Evolutionary conservation across 495 filamentous ascomycete species (phyloP).

Genomic region (Aspergillus nidulans): DNA sequence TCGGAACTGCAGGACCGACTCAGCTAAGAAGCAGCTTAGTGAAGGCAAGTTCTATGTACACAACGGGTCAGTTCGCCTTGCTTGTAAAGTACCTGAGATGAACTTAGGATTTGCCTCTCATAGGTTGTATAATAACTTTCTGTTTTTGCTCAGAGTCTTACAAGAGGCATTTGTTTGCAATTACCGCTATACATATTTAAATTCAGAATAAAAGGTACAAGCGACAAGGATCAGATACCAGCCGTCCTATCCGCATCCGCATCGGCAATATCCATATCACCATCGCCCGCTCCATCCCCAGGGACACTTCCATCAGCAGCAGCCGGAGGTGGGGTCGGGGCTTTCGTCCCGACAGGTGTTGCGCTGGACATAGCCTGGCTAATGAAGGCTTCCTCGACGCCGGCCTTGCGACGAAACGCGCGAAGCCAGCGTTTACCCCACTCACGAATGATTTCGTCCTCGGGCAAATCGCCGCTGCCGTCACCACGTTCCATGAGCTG

Average conservation of each 20-base stretch:
- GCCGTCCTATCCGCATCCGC: conserved; percentile 27
- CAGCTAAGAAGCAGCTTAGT: neutral
- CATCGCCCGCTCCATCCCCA: conserved; percentile 18
- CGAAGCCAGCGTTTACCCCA: conserved; percentile 86
- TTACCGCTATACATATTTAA: conserved; percentile 4
- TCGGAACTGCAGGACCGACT: too few species aligned
- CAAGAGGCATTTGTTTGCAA: neutral
- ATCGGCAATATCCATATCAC: conserved; percentile 30
- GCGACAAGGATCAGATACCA: conserved; percentile 4
- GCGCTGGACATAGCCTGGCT: conserved; percentile 36
- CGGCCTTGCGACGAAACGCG: conserved; percentile 75
- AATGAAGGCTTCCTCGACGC: conserved; percentile 72
- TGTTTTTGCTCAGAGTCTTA: neutral
- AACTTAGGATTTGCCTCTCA: neutral
- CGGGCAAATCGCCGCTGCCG: conserved; percentile 36
- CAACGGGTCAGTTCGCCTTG: too few species aligned
- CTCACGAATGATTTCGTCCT: conserved; percentile 62
- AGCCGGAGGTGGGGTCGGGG: conserved; percentile 23
- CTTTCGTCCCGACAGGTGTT: conserved; percentile 34
- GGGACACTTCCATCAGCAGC: conserved; percentile 10
- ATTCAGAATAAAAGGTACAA: neutral
- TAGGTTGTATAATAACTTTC: neutral
- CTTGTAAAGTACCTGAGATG: too few species aligned
- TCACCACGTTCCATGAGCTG: conserved; percentile 56
- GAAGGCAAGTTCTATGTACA: too few species aligned